Base-by-base conservation (phyloP, 345 rosid species). In the Gossypium raimondii region DNA sequence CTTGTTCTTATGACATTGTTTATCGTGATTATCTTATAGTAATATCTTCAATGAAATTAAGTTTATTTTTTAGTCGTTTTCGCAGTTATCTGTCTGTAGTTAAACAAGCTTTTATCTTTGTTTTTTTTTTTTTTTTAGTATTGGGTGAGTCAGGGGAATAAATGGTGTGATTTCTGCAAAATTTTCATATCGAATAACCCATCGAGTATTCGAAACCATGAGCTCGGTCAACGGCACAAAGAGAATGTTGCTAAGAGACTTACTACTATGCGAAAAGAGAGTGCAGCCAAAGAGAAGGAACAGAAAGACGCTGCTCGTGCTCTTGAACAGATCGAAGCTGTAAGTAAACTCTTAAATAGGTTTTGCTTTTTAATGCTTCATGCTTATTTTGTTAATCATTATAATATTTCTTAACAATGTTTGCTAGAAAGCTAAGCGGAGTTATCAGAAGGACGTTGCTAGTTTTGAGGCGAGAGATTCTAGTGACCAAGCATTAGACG, bases 101-200 rank as follows among this genome's bases (percentile, higher is more conserved):
- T 44, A 55, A 17, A 44, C 11, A 10, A 24, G n/a, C 41, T 14
- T 68, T 48, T 3, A 24, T 13, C 17, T 1, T 12, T 72, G 44
- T 44, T 34, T 9, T 4, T 43, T 38, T 53, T 47, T 2, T 27
- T 34, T 4, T 7, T 38, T 50, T 81, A 94, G 99, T 94, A 85
- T 80, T 91, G 99, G 99, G 98, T 94, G 44, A 93, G 98, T 70
- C 98, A 94, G 79, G 98, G 98, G 18, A 94, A 94, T 65, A 91
- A 94, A 84, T 94, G 97, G 98, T 94, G 99, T 43, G 97, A 94
- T 44, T 89, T 89, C 85, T 94, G 99, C 89, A 94, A 94, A 82
- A 89, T 94, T 57, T 94, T 76, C 78, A 72, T 91, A 61, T 83
- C 97, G 56, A 93, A 91, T 78, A 91, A 93, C 67, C 92, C 90